phyloP scores from a whole-genome alignment of 176 grass and related monocot species.

The Cenchrus purpureus region DNA sequence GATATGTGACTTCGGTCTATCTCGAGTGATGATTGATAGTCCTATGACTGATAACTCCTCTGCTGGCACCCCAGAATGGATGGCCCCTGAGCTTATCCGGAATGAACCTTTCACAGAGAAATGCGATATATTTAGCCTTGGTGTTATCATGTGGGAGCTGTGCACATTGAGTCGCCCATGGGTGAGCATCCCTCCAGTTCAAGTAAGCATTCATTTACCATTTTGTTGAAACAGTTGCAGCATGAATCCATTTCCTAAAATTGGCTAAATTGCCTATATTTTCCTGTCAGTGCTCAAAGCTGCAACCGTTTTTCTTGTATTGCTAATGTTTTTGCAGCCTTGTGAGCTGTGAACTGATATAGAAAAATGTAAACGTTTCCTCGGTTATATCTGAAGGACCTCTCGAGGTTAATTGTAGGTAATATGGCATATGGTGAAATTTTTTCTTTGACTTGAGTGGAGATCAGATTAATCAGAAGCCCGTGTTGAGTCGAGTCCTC shows the following conservation, averaged over 20 bases:
- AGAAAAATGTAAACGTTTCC: too few relatives aligned
- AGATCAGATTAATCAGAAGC: slow-evolving; percentile 15
- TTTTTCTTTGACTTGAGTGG: background rate
- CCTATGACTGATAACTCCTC: slow-evolving; percentile 90
- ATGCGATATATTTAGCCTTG: slow-evolving; percentile 98
- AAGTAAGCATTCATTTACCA: slow-evolving; percentile 59
- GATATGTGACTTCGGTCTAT: slow-evolving; percentile 99
- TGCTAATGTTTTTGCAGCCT: too few relatives aligned
- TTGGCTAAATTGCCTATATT: too few relatives aligned
- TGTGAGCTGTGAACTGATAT: too few relatives aligned
- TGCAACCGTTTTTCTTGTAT: too few relatives aligned
- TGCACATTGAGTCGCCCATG: slow-evolving; percentile 96
- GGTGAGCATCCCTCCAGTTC: slow-evolving; percentile 87
- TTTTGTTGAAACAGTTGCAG: slow-evolving; percentile 3
- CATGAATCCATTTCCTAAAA: slow-evolving; percentile 8
- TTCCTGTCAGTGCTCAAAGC: too few relatives aligned
- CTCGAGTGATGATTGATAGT: slow-evolving; percentile 66
- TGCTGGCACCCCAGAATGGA: slow-evolving; percentile 98
- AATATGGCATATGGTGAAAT: too few relatives aligned
- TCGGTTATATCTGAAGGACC: too few relatives aligned
- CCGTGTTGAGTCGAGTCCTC: background rate
- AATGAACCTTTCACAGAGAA: slow-evolving; percentile 97
- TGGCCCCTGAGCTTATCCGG: slow-evolving; percentile 97
- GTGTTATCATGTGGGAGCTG: slow-evolving; percentile 99
- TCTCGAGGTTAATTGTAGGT: slow-evolving; percentile 96